A percentile compares a stretch with the other conserved stretches of the same genome.
Conservation (phyloP, 2,329 filamentous ascomycete genomes). For the Monilinia laxa region DNA sequence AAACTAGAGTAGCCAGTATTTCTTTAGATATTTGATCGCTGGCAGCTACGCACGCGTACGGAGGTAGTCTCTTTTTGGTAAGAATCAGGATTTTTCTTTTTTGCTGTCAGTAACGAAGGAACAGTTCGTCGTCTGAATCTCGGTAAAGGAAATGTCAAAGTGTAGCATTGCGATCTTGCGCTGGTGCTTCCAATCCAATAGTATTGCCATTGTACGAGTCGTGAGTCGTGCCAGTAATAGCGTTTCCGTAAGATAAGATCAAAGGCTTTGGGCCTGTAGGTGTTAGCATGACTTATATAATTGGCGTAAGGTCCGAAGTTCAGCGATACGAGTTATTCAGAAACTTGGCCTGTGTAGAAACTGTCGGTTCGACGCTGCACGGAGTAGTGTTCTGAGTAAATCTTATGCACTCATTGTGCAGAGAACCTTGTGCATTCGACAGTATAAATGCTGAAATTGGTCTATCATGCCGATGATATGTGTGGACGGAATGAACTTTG, state of each 20-base stretch:
- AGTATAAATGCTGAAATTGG: constrained; percentile 2
- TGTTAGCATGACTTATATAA: neutral
- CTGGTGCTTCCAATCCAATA: neutral
- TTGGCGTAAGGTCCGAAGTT: neutral
- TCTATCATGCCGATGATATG: neutral
- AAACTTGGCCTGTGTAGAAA: neutral
- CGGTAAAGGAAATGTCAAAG: constrained; percentile 6
- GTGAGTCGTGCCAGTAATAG: neutral
- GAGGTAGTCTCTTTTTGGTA: constrained; percentile 12
- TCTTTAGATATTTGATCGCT: constrained; percentile 17
- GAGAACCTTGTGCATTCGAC: neutral
- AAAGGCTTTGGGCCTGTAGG: neutral
- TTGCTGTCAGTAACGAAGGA: neutral
- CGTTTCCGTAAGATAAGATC: constrained; percentile 7
- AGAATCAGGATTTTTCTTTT: neutral
- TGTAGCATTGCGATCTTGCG: too few species aligned
- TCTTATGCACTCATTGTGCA: neutral
- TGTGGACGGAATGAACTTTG: neutral
- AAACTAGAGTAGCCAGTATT: constrained; percentile 1
- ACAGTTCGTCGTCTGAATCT: constrained; percentile 15
- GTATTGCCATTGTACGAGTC: neutral
- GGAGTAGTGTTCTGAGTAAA: neutral
- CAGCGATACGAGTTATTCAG: neutral
- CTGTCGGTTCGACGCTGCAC: neutral
- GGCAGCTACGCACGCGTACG: constrained; percentile 19